These are phyloP conservation scores for Rutstroemia sydowiana DNA, from an alignment of 2,329 filamentous ascomycete genomes.

Conservation along the genomic window DNA sequence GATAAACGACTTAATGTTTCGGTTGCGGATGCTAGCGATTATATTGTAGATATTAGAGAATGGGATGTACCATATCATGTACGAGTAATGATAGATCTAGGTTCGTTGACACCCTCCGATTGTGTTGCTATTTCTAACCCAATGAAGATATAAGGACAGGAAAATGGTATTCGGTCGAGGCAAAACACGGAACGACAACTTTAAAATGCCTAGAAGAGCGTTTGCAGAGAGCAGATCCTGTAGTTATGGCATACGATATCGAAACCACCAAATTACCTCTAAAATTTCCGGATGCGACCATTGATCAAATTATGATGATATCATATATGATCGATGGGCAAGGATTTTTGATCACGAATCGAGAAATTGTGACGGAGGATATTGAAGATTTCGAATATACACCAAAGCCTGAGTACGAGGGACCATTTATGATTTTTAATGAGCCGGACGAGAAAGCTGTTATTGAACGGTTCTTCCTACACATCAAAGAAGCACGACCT, in stretches of 20 bases:
- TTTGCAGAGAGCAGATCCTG: slow-evolving; percentile 83
- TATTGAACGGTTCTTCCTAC: slow-evolving; percentile 87
- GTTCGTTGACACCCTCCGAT: slow-evolving; percentile 33
- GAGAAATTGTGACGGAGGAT: slow-evolving; percentile 95
- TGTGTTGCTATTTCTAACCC: slow-evolving; percentile 14
- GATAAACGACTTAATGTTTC: slow-evolving; percentile 69
- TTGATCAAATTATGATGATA: slow-evolving; percentile 99
- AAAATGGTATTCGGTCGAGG: slow-evolving; percentile 94
- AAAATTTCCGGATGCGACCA: slow-evolving; percentile 90
- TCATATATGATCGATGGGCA: slow-evolving; percentile 99
- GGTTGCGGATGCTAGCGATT: slow-evolving; percentile 88
- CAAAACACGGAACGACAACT: slow-evolving; percentile 83
- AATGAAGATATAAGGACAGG: slow-evolving; percentile 82
- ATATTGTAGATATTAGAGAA: slow-evolving; percentile 96
- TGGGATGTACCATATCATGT: slow-evolving; percentile 99
- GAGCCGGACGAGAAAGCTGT: slow-evolving; percentile 86
- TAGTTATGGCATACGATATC: slow-evolving; percentile 99
- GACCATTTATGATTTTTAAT: slow-evolving; percentile 96
- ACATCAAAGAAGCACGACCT: slow-evolving; percentile 88
- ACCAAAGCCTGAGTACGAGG: slow-evolving; percentile 90
- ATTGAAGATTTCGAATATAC: slow-evolving; percentile 98
- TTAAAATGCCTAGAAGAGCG: slow-evolving; percentile 80
- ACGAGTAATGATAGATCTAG: slow-evolving; percentile 92
- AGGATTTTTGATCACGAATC: slow-evolving; percentile 94
- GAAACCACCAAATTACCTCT: slow-evolving; percentile 93